Evolutionary conservation across 2,329 filamentous ascomycete genomes (phyloP).

Genomic region (Monosporascus sp.): DNA sequence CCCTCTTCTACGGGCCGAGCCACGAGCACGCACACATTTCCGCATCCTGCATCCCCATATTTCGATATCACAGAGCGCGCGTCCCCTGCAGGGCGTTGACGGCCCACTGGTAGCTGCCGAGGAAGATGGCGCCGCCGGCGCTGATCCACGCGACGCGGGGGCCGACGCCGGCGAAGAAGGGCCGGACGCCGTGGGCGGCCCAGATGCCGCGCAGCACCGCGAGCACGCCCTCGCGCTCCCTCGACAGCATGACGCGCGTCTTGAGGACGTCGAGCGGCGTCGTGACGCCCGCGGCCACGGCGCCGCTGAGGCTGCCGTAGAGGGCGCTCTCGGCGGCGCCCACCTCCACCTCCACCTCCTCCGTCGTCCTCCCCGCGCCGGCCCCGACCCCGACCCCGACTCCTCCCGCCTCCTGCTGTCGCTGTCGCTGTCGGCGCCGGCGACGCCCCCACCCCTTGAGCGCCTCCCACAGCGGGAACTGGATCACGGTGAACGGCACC

Average conservation of each 20-base stretch:
- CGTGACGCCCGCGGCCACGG: conserved; percentile 79
- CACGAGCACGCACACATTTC: no score
- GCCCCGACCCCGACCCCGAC: conserved; percentile 8
- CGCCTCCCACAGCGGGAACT: conserved; percentile 95
- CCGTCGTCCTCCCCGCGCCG: conserved; percentile 4
- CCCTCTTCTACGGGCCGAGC: no score
- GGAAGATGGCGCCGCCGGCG: conserved; percentile 86
- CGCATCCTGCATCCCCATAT: background rate
- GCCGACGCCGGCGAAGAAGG: conserved; percentile 72
- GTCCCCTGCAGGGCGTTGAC: conserved; percentile 63
- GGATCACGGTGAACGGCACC: conserved; percentile 94
- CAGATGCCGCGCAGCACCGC: conserved; percentile 61
- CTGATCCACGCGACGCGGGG: conserved; percentile 94
- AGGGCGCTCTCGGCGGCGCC: conserved; percentile 74
- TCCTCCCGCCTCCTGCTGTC: background rate
- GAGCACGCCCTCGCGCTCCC: conserved; percentile 56
- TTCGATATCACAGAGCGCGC: conserved; percentile 3
- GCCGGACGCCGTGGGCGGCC: conserved; percentile 56
- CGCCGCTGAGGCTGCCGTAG: conserved; percentile 80
- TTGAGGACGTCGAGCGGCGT: conserved; percentile 96
- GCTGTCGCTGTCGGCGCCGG: conserved; percentile 14
- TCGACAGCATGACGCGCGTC: conserved; percentile 89
- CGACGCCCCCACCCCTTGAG: conserved; percentile 69
- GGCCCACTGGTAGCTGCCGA: conserved; percentile 89
- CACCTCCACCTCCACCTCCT: conserved; percentile 37